Evolutionary conservation across 2,329 filamentous ascomycete genomes (phyloP).

Genomic region (Torrubiella hemipterigena): DNA sequence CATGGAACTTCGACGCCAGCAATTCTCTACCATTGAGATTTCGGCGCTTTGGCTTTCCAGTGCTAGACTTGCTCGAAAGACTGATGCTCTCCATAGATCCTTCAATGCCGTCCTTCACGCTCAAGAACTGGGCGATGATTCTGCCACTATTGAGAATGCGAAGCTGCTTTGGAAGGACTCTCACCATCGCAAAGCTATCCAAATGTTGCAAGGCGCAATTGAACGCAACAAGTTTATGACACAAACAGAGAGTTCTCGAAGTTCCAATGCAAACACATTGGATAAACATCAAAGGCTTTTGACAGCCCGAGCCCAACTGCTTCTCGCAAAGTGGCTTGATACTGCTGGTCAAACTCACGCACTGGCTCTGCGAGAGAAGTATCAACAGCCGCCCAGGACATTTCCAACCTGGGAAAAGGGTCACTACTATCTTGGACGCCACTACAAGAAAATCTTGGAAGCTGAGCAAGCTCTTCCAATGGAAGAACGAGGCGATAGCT

Average conservation of each 20-base stretch:
- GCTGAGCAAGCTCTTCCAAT: slow-evolving; percentile 69
- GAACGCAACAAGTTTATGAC: slow-evolving; percentile 62
- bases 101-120: slow-evolving; percentile 92
- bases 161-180: slow-evolving; percentile 87
- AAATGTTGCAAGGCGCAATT: slow-evolving; percentile 79
- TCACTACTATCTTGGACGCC: slow-evolving; percentile 90
- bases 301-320: slow-evolving; percentile 68
- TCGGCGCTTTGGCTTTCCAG: slow-evolving; percentile 78
- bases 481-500: slow-evolving; percentile 66
- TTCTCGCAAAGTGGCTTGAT: slow-evolving; percentile 95
- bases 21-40: slow-evolving; percentile 61
- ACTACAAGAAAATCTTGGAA: slow-evolving; percentile 94
- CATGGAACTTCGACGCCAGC: slow-evolving; percentile 61
- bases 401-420: slow-evolving; percentile 80
- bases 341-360: slow-evolving; percentile 87
- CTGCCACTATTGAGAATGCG: slow-evolving; percentile 88
- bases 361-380: slow-evolving; percentile 65
- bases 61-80: slow-evolving; percentile 76
- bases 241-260: slow-evolving; percentile 18
- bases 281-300: slow-evolving; percentile 46
- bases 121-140: slow-evolving; percentile 69
- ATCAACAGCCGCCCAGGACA: slow-evolving; percentile 67
- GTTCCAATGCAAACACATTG: slow-evolving; percentile 14
- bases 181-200: slow-evolving; percentile 88
- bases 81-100: slow-evolving; percentile 71